A percentile compares a stretch with the other conserved stretches of the same genome.
phyloP scores from a whole-genome alignment of 495 filamentous ascomycete genomes.

The Aspergillus sclerotiicarbonarius region DNA sequence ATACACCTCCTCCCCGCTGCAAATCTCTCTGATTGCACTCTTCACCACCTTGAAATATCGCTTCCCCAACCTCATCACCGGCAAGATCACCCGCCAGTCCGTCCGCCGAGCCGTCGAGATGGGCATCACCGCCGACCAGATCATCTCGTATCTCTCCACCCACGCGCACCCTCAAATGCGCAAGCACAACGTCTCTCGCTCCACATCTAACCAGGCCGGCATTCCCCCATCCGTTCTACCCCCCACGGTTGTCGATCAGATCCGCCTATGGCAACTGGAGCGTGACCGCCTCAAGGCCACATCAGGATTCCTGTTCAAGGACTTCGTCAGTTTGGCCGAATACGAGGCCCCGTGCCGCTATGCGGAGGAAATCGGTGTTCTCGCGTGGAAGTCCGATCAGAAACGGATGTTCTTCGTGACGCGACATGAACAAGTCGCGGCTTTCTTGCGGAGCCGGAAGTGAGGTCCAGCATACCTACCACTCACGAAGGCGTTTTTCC shows the following conservation, averaged over 20 bases:
- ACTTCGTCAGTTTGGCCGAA: constrained; percentile 73
- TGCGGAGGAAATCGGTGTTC: constrained; percentile 88
- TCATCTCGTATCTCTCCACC: constrained; percentile 80
- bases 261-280: constrained; percentile 95
- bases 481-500: background rate
- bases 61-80: constrained; percentile 88
- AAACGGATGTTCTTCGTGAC: constrained; percentile 86
- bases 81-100: constrained; percentile 80
- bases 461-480: constrained; percentile 1
- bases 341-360: constrained; percentile 73
- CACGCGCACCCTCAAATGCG: constrained; percentile 93
- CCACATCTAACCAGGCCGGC: constrained; percentile 37
- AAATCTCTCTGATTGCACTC: constrained; percentile 90
- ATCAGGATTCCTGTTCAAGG: constrained; percentile 82
- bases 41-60: constrained; percentile 83
- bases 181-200: constrained; percentile 55
- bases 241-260: constrained; percentile 96
- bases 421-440: constrained; percentile 76
- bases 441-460: constrained; percentile 68
- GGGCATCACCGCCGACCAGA: constrained; percentile 93
- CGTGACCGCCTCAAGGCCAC: constrained; percentile 85
- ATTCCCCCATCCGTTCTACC: constrained; percentile 65
- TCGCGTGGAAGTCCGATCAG: constrained; percentile 78
- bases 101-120: constrained; percentile 80
- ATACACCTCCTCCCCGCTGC: constrained; percentile 87